phyloP scores from a whole-genome alignment of 192 early-diverging fungal species.

The Backusella westeae region DNA sequence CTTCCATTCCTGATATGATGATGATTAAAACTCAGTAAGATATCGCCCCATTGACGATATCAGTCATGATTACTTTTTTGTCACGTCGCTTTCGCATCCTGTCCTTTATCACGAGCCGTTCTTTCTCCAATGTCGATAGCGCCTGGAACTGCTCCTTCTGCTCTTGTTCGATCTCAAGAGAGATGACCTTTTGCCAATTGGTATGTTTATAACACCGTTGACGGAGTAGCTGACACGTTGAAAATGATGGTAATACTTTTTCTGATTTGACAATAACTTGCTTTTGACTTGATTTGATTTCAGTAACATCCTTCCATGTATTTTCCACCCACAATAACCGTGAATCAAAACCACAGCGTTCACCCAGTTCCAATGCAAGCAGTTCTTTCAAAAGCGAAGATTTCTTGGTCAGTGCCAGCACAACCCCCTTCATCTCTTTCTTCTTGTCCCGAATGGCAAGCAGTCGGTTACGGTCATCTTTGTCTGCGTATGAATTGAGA shows the following conservation, averaged over 20 bases:
- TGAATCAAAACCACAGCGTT: constrained; percentile 47
- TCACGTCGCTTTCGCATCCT: constrained; percentile 47
- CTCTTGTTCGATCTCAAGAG: constrained; percentile 44
- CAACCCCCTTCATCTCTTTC: constrained; percentile 4
- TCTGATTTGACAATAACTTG: constrained; percentile 2
- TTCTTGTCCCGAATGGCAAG: constrained; percentile 38
- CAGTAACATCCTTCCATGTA: constrained; percentile 22
- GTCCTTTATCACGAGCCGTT: constrained; percentile 42
- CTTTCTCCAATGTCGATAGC: constrained; percentile 22
- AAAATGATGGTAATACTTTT: not conserved
- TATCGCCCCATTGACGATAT: constrained; percentile 38
- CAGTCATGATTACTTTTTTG: constrained; percentile 26
- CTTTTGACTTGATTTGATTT: constrained; percentile 24
- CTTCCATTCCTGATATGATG: not conserved
- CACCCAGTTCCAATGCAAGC: constrained; percentile 30
- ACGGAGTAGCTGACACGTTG: constrained; percentile 32
- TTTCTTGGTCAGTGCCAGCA: constrained; percentile 15
- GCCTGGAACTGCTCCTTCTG: constrained; percentile 23
- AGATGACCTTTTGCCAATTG: constrained; percentile 48
- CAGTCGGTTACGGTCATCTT: constrained; percentile 41
- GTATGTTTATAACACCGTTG: constrained; percentile 46
- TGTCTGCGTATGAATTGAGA: constrained; percentile 39
- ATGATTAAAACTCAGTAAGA: not conserved
- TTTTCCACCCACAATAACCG: constrained; percentile 41
- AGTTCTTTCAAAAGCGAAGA: constrained; percentile 14